Evolutionary conservation across 2,329 filamentous ascomycete species (phyloP), one percentile per base, ranked within the genome.

Genomic region (Aureobasidium uvarum): DNA sequence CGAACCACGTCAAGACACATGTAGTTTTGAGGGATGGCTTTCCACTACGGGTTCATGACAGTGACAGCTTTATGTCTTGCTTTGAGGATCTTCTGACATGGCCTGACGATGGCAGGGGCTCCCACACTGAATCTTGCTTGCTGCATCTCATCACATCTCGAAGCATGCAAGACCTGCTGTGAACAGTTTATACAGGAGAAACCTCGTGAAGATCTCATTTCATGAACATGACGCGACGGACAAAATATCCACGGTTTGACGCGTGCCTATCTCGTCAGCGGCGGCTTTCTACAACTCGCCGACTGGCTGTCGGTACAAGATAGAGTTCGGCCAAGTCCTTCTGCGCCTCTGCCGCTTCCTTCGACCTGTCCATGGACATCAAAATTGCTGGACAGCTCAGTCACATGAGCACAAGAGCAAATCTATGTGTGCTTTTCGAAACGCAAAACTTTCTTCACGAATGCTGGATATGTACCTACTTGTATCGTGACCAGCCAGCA

Each of bases 251-350:
- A 20, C 11, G 45, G 23, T 18, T 36, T 50, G 8, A 41, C 43
- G 48, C 58, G 58, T 62, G 58, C 46, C 36, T 25, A 38, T 39
- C 28, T 59, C 58, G 58, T 62, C 58, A 51, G 45, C 23, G 45
- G 58, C 58, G 45, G 28, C 13, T 23, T 10, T 48, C 4, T 60
- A 16, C 5, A 50, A 38, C 39, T 38, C 33, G 45, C 55, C 55
- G 25, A 48, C 55, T 46, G 55, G 39, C 10, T 18, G 56, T 36
- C 31, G 28, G 56, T 48, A 11, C 23, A 10, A 45, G 20, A 41
- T 25, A 41, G 39, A 20, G 25, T 45, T 20, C 23, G 23, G 36
- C 25, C 55, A 58, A 38, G 55, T 23, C 38, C 16, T 33, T 58
- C 52, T 58, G 55, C 55, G 55, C 39, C 38, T 36, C 31, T 36